Base-by-base conservation (phyloP, 1,284 basidiomycete species). In the Xanthoconium separans region DNA sequence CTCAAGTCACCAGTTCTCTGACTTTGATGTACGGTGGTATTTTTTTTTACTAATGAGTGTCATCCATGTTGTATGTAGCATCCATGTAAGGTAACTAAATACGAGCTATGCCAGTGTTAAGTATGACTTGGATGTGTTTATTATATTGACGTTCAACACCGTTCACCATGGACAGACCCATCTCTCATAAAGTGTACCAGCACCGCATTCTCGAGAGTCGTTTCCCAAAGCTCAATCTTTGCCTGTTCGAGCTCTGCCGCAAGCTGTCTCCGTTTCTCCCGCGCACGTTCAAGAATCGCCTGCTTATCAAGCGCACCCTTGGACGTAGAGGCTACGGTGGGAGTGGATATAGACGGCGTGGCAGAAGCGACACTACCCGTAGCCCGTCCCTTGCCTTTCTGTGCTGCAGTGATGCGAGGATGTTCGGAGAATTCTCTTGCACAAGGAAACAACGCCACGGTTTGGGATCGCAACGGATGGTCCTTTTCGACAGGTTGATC, bases 161-260 rank as follows among this genome's bases (percentile, higher is more conserved):
- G 45, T 24, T 58, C 11, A 50, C 27, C 41, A n/a, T n/a, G n/a
- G n/a, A 49, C n/a, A 52, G 27, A 48, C 12, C 31, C 42, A 22
- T 79, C 74, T 66, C 76, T 77, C 53, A 61, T 70, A 47, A 89
- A 62, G 56, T 82, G 76, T 33, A 78, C 73, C 61, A 91, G 73
- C 53, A 81, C 83, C 30, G 84, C 86, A 60, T 86, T 81, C 70
- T 91, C 88, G 51, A 91, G 78, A 42, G 83, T 85, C 47, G 79
- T 79, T 70, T 89, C 85, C 88, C 88, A 89, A 48, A 88, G 68
- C 63, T 85, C 82, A 22, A 81, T 74, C 64, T 84, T 84, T 22
- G 83, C 79, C 47, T 73, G 73, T 52, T 83, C 76, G 50, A 90
- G 71, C 69, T 85, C 83, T n/a, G 71, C 70, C 50, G 72, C 70